These are phyloP conservation scores for Pseudotulostoma volvatum DNA, from an alignment of 495 filamentous ascomycete genomes.

Conservation along the genomic window DNA sequence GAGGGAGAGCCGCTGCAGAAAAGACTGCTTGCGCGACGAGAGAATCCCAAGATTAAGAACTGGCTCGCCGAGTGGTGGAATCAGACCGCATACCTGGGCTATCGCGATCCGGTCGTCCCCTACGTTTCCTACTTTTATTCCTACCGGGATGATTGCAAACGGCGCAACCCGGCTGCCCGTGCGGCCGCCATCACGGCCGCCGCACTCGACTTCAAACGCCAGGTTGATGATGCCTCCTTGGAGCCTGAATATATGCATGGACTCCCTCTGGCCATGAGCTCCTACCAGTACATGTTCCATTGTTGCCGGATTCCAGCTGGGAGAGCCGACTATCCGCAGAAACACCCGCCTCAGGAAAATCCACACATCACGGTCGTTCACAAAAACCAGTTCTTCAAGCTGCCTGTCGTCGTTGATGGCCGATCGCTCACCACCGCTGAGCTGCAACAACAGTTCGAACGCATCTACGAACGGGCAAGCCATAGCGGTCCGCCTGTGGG, in stretches of 20 bases:
- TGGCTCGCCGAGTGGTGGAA: conserved; percentile 99
- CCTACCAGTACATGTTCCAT: conserved; percentile 99
- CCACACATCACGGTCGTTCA: conserved; percentile 77
- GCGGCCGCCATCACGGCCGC: conserved; percentile 80
- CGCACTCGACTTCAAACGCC: conserved; percentile 80
- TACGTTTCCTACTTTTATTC: conserved; percentile 99
- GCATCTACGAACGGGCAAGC: conserved; percentile 64
- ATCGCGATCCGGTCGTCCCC: conserved; percentile 91
- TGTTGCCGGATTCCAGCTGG: conserved; percentile 71
- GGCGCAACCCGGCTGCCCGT: conserved; percentile 77
- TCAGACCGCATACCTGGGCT: conserved; percentile 72
- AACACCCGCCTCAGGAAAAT: conserved; percentile 57
- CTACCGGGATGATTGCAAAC: conserved; percentile 79
- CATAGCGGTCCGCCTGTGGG: conserved; percentile 59
- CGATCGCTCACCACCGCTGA: conserved; percentile 71
- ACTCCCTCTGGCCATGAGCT: conserved; percentile 90
- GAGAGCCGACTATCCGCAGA: conserved; percentile 66
- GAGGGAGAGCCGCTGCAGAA: conserved; percentile 76
- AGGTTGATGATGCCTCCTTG: conserved; percentile 66
- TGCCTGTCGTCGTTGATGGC: conserved; percentile 58
- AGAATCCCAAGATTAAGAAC: conserved; percentile 74
- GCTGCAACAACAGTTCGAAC: conserved; percentile 72
- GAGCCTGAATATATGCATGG: conserved; percentile 98
- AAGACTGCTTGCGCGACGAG: conserved; percentile 63
- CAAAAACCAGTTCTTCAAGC: conserved; percentile 94